A percentile compares a stretch with the other conserved stretches of the same genome.
phyloP scores from a whole-genome alignment of 2,329 filamentous ascomycete species.

The Metarhizium rileyi region DNA sequence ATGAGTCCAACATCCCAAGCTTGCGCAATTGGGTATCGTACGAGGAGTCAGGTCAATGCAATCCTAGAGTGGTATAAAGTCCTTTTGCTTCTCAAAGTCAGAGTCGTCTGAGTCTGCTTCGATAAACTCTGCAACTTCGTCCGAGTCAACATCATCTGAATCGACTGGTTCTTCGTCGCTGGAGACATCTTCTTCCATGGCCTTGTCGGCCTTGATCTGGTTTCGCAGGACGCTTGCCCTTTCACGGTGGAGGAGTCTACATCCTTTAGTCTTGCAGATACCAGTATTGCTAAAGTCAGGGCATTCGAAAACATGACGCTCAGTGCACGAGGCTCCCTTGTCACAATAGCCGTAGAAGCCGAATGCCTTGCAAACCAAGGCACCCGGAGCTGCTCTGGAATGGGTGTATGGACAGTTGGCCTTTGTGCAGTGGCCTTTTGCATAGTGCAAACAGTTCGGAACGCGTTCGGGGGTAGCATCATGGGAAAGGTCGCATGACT shows the following conservation, averaged over 20 bases:
- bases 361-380: conserved; percentile 76
- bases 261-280: conserved; percentile 68
- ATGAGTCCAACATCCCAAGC: background rate
- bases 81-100: conserved; percentile 47
- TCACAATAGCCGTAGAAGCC: conserved; percentile 83
- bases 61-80: conserved; percentile 41
- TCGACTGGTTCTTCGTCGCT: conserved; percentile 67
- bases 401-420: conserved; percentile 80
- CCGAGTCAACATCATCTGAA: conserved; percentile 72
- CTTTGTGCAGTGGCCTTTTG: conserved; percentile 84
- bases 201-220: conserved; percentile 42
- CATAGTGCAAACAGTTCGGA: conserved; percentile 81
- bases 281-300: conserved; percentile 92
- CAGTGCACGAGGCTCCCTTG: conserved; percentile 64
- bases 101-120: conserved; percentile 43
- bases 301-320: conserved; percentile 87
- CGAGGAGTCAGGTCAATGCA: background rate
- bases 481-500: conserved; percentile 84
- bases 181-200: conserved; percentile 56
- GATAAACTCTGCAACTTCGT: conserved; percentile 59
- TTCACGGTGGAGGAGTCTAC: conserved; percentile 79
- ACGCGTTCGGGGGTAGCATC: conserved; percentile 73
- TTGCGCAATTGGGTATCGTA: background rate
- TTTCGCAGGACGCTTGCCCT: conserved; percentile 72
- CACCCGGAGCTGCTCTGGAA: conserved; percentile 63